Evolutionary conservation across 2,329 filamentous ascomycete genomes (phyloP), one percentile per base, ranked within the genome.

Genomic region (Trichoderma guizhouense): DNA sequence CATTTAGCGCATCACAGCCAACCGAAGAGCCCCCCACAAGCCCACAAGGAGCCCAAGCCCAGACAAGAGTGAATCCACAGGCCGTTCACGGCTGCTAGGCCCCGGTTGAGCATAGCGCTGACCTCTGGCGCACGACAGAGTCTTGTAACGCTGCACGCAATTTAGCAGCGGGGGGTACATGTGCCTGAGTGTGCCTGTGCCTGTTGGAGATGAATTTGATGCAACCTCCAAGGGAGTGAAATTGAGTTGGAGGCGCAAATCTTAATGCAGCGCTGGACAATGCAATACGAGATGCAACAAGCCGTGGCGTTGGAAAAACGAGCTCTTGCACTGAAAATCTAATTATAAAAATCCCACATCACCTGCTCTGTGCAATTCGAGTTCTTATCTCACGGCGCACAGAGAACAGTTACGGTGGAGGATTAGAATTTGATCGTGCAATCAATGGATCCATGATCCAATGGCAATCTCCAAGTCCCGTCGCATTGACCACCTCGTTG

Each of bases 101-200:
- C 67, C 43, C 21, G n/a, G 67, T 53, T 61, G 28, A 69, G 67
- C 53, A 62, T 69, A 69, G 67, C 67, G 67, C 67, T 69, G 67
- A 61, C 67, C 43, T 26, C 60, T 28, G 57, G 55, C 57, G 66
- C 53, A 28, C 7, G 4, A 15, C 28, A 34, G 51, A 57, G 24
- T 1, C 32, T 58, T 67, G 64, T 67, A 57, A 6, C 51, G 34
- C 34, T 58, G 32, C 64, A 67, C 64, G 32, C 34, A 30, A 24
- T 67, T 67, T 67, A 15, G 64, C 64, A 21, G 64, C n/a, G 32
- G 53, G 24, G 24, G 53, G 39, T 39, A 32, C 26, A 28, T 58
- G 15, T 15, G 57, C 57, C 57, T 60, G 57, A 14, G 9, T 8
- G 55, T 60, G 21, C 55, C 28, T 32, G 28, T 34, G 36, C 39